phyloP scores from a whole-genome alignment of 495 filamentous ascomycete genomes.

The Aspergillus campestris region DNA sequence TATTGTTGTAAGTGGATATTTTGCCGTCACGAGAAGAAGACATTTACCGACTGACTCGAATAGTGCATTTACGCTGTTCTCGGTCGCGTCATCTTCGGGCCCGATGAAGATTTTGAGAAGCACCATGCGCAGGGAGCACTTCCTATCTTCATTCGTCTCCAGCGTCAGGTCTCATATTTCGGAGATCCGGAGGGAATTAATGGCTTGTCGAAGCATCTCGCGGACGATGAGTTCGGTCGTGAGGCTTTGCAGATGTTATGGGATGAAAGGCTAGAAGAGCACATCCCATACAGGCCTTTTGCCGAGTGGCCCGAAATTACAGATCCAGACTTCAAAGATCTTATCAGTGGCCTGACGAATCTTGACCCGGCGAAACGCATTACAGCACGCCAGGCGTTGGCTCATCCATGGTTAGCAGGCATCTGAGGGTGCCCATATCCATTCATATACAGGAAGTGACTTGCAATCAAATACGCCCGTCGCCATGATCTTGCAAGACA shows the following conservation, averaged over 20 bases:
- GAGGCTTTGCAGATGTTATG: constrained; percentile 7
- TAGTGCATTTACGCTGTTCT: constrained; percentile 21
- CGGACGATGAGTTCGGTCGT: constrained; percentile 5
- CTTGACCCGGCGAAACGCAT: constrained; percentile 5
- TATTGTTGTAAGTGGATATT: constrained; percentile 30
- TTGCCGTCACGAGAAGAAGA: too few relatives aligned
- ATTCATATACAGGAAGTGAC: not conserved
- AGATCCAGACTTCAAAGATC: constrained; percentile 23
- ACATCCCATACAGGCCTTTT: constrained; percentile 19
- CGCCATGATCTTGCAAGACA: too few relatives aligned
- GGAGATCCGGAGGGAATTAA: constrained; percentile 26
- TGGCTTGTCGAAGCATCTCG: constrained; percentile 18
- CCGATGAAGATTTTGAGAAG: constrained; percentile 11
- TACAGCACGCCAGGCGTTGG: constrained; percentile 1
- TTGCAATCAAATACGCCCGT: too few relatives aligned
- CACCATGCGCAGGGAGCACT: constrained; percentile 13
- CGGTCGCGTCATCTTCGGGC: constrained; percentile 15
- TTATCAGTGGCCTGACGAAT: constrained; percentile 5
- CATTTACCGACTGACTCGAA: too few relatives aligned
- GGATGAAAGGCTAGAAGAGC: constrained; percentile 15
- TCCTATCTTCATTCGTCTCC: constrained; percentile 16
- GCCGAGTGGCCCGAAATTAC: constrained; percentile 6
- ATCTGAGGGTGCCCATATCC: not conserved
- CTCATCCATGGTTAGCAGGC: constrained; percentile 3
- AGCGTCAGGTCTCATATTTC: constrained; percentile 38